Evolutionary conservation across 306 rosid genomes (phyloP), one percentile per base, ranked within the genome.

Genomic region (Trichosanthes cucumerina): DNA sequence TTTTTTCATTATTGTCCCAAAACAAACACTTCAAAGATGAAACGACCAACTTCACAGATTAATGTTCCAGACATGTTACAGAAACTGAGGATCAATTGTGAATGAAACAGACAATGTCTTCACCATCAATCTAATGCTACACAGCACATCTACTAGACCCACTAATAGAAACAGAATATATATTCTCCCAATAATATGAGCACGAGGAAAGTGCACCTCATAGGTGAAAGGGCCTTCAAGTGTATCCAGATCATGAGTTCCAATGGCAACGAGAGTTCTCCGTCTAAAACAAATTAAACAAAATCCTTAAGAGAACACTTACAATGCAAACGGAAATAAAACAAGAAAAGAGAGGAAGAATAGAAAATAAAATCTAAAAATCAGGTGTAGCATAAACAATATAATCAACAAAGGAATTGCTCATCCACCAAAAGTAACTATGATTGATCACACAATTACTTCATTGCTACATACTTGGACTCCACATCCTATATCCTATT

Each of bases 261-360:
- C 98, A 77, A 95, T 95, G 63, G 98, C 98, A 81, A 92, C 98
- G 11, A 95, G 91, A 24, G 97, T 91, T 88, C 98, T 89, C 83
- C 93, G 88, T 86, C 98, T 93, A 80, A 66, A 81, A 70, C 9
- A 79, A 65, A 68, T 68, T 46, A 19, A 26, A 72, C 21, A 3
- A 65, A 76, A 60, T 77, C 59, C 36, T 70, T 38, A 36, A 53
- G 43, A 36, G 19, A 79, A 38, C 6, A 19, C 38, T 44, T 50
- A 14, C 7, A 26, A 38, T 21, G 21, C 9, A 68, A 46, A 39
- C 9, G 50, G 18, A 56, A 59, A 53, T 38, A 59, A 33, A 15
- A 58, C 31, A 26, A 28, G 75, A 72, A 72, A 28, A 44, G n/a
- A 31, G 38, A 28, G 26, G 24, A 26, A 44, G 31, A 74, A 53